Evolutionary conservation across 2,329 filamentous ascomycete species (phyloP).

Genomic region (Phialophora expanda): DNA sequence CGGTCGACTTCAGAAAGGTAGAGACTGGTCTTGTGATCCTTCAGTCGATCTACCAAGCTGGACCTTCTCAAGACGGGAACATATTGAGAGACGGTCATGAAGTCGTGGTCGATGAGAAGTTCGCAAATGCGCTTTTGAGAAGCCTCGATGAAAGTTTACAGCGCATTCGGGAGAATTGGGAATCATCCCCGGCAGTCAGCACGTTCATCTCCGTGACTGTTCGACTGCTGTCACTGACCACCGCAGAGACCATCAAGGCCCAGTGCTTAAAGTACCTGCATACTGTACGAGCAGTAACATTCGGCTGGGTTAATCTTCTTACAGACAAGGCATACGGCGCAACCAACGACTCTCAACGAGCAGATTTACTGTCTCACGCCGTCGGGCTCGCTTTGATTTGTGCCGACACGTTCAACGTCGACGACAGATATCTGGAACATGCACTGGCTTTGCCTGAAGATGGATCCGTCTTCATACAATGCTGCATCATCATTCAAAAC

Average conservation of each 20-base stretch:
- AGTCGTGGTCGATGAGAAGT: not conserved
- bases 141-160: not conserved
- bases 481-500: slow-evolving; percentile 48
- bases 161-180: slow-evolving; percentile 10
- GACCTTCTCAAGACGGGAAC: not conserved
- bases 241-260: slow-evolving; percentile 29
- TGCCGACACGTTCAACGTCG: slow-evolving; percentile 53
- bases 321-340: slow-evolving; percentile 39
- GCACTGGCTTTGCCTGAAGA: slow-evolving; percentile 41
- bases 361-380: slow-evolving; percentile 44
- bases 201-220: slow-evolving; percentile 50
- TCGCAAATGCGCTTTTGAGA: not conserved
- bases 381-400: slow-evolving; percentile 54
- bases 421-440: slow-evolving; percentile 41
- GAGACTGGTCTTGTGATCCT: slow-evolving; percentile 56
- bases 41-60: slow-evolving; percentile 45
- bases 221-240: slow-evolving; percentile 52
- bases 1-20: slow-evolving; percentile 57
- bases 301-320: slow-evolving; percentile 51
- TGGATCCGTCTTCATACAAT: slow-evolving; percentile 47
- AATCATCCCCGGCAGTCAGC: slow-evolving; percentile 29
- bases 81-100: not conserved
- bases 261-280: slow-evolving; percentile 14
- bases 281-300: slow-evolving; percentile 39
- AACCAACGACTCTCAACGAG: slow-evolving; percentile 41